Conservation (phyloP, 2,329 filamentous ascomycete genomes). For the Xylaria digitata region DNA sequence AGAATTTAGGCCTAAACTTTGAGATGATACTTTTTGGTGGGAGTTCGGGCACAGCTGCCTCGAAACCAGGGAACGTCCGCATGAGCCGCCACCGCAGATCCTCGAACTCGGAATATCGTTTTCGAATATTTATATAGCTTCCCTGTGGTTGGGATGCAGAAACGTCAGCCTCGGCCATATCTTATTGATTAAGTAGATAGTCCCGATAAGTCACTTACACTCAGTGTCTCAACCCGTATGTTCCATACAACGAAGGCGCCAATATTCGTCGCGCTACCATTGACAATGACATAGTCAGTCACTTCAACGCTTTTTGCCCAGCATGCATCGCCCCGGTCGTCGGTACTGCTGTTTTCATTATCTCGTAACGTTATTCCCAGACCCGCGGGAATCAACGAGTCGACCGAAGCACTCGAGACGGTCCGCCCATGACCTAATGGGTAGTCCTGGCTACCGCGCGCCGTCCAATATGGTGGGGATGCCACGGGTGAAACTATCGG, state of each 20-base stretch:
- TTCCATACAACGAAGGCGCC: constrained; percentile 98
- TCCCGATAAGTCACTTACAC: constrained; percentile 63
- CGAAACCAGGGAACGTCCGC: constrained; percentile 84
- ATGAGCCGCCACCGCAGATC: constrained; percentile 79
- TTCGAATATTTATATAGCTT: constrained; percentile 70
- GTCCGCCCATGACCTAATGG: constrained; percentile 52
- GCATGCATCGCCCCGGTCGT: constrained; percentile 61
- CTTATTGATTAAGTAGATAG: background rate
- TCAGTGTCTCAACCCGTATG: constrained; percentile 86
- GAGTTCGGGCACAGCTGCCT: constrained; percentile 85
- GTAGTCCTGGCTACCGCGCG: constrained; percentile 34
- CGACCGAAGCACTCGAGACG: constrained; percentile 61
- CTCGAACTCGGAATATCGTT: constrained; percentile 94
- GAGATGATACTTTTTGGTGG: constrained; percentile 93
- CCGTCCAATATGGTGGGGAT: constrained; percentile 56
- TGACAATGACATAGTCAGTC: constrained; percentile 66
- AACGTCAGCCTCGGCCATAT: constrained; percentile 14
- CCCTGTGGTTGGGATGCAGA: constrained; percentile 57
- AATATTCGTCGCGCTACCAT: constrained; percentile 66
- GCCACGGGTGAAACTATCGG: constrained; percentile 36
- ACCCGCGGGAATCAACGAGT: constrained; percentile 58
- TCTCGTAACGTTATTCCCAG: constrained; percentile 69
- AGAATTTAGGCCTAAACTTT: constrained; percentile 84
- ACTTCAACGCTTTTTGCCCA: constrained; percentile 74
- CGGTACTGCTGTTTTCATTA: constrained; percentile 66